Evolutionary conservation across 768 basidiomycete species (phyloP).

Genomic region (Amanita fuliginea): DNA sequence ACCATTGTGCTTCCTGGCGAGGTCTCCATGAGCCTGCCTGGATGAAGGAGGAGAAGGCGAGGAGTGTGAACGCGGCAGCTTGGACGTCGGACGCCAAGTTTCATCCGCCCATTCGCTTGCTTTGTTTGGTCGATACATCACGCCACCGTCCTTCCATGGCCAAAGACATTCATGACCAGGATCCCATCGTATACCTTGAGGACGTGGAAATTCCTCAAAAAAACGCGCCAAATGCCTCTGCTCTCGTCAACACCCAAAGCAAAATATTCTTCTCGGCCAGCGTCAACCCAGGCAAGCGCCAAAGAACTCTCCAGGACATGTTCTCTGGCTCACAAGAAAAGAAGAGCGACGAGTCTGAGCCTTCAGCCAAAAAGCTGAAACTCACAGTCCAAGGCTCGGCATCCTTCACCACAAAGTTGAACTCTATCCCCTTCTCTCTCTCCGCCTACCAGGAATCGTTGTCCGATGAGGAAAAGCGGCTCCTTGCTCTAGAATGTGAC

Average conservation of each 20-base stretch:
- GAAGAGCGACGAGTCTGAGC: constrained; percentile 13
- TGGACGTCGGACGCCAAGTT: constrained; percentile 12
- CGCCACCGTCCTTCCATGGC: neutral
- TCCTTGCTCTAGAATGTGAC: constrained; percentile 60
- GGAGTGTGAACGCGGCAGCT: constrained; percentile 71
- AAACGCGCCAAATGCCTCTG: neutral
- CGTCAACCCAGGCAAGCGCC: constrained; percentile 30
- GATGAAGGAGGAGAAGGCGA: constrained; percentile 65
- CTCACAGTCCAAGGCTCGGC: constrained; percentile 6
- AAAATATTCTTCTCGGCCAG: neutral
- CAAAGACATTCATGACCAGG: neutral
- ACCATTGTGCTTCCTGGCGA: constrained; percentile 25
- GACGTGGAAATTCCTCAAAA: constrained; percentile 23
- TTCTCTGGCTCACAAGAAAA: constrained; percentile 26
- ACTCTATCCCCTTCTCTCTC: constrained; percentile 61
- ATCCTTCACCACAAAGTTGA: constrained; percentile 28
- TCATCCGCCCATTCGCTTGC: neutral
- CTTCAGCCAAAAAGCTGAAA: constrained; percentile 38
- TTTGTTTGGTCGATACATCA: constrained; percentile 2
- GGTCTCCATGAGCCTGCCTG: constrained; percentile 44
- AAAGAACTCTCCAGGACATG: constrained; percentile 60
- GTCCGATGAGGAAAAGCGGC: constrained; percentile 41
- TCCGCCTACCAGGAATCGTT: constrained; percentile 40
- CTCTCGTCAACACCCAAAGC: neutral
- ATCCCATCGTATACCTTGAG: constrained; percentile 29